Evolutionary conservation across 2,329 filamentous ascomycete species (phyloP).

Genomic region (Penicillium sumatraense): DNA sequence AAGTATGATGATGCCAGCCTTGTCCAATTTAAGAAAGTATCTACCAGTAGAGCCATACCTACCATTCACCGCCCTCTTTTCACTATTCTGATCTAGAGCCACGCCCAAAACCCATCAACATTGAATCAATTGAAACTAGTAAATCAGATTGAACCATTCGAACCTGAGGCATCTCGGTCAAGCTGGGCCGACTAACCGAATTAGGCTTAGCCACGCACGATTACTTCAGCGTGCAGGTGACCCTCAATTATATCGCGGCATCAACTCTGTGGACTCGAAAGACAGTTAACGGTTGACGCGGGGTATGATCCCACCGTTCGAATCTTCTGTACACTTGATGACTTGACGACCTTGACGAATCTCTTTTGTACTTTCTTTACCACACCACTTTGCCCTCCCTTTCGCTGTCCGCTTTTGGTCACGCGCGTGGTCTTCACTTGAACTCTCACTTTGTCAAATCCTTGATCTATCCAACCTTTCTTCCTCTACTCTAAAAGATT

Average conservation of each 20-base stretch:
- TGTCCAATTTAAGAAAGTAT: too few species aligned
- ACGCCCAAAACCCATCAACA: too few species aligned
- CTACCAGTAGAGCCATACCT: constrained; percentile 1
- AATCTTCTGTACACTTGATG: constrained; percentile 35
- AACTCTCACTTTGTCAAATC: background rate
- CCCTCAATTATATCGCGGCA: constrained; percentile 14
- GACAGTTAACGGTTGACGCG: constrained; percentile 12
- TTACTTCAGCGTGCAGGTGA: constrained; percentile 16
- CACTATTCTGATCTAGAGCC: too few species aligned
- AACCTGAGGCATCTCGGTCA: background rate
- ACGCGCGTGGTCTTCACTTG: constrained; percentile 2
- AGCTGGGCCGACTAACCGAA: background rate
- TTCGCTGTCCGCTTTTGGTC: constrained; percentile 2
- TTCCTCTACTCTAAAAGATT: background rate
- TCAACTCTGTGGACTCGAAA: background rate
- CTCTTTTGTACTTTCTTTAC: constrained; percentile 39
- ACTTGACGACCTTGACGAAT: constrained; percentile 49
- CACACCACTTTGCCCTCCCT: background rate
- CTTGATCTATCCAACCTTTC: background rate
- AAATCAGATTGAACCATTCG: background rate
- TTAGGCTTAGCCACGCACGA: background rate
- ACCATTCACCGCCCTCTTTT: background rate
- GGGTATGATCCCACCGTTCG: constrained; percentile 21
- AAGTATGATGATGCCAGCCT: too few species aligned
- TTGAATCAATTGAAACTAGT: background rate